These are phyloP conservation scores for Sporothrix inflata DNA, from an alignment of 2,329 filamentous ascomycete genomes.

Conservation along the genomic window DNA sequence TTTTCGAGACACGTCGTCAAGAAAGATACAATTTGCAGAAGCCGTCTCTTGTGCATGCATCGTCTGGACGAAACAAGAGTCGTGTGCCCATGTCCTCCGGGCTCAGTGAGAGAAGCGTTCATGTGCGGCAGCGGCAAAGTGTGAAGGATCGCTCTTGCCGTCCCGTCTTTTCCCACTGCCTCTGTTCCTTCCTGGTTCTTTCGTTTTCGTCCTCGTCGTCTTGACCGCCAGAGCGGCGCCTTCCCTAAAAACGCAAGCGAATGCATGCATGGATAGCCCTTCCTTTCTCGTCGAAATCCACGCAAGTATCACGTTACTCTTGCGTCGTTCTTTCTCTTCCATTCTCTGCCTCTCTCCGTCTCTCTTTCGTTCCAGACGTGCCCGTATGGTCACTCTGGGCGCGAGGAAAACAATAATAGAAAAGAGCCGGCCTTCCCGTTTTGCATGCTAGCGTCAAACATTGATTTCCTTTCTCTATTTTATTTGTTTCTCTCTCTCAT, in stretches of 20 bases:
- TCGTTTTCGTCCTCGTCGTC: neutral
- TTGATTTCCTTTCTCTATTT: constrained; percentile 17
- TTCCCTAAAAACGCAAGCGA: neutral
- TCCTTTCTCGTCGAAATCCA: neutral
- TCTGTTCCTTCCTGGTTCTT: neutral
- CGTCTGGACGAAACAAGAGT: constrained; percentile 1
- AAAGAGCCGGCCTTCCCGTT: constrained; percentile 28
- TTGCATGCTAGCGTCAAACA: constrained; percentile 26
- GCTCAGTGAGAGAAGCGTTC: neutral
- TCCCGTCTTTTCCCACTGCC: constrained; percentile 15
- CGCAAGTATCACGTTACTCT: neutral
- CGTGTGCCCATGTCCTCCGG: neutral
- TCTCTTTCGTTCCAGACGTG: neutral
- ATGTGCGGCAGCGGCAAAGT: neutral
- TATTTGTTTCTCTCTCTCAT: neutral
- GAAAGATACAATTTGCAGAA: neutral
- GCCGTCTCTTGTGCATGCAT: neutral
- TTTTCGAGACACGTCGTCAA: neutral
- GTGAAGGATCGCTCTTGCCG: constrained; percentile 12
- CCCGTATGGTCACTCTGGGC: neutral
- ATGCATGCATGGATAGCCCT: neutral
- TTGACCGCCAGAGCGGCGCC: constrained; percentile 7
- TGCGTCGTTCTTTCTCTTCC: neutral
- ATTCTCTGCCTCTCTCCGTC: neutral
- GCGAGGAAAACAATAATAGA: neutral